Evolutionary conservation across 179 eudicot species (phyloP).

Genomic region (Beta macrorhiza): DNA sequence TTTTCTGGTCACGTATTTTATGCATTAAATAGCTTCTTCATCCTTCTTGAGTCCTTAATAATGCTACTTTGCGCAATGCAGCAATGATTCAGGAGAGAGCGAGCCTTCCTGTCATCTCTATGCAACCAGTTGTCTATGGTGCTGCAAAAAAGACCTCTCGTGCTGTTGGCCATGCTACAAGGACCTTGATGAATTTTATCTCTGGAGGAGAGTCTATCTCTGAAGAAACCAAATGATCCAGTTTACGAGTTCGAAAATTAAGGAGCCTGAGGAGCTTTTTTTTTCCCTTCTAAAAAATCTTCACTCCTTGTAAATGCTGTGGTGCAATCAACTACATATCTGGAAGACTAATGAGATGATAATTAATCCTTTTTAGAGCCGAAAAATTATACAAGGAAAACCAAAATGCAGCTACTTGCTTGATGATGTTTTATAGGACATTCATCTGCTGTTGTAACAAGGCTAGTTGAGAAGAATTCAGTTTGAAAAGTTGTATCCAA

Average conservation of each 20-base stretch:
- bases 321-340: background rate
- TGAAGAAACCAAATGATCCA: constrained; percentile 37
- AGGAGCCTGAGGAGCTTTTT: constrained; percentile 13
- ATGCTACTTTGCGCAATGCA: constrained; percentile 30
- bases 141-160: constrained; percentile 87
- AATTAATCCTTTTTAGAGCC: background rate
- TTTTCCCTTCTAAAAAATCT: background rate
- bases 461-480: constrained; percentile 14
- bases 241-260: constrained; percentile 20
- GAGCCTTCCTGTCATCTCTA: constrained; percentile 63
- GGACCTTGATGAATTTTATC: constrained; percentile 53
- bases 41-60: constrained; percentile 8
- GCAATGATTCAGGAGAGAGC: constrained; percentile 93
- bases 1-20: background rate
- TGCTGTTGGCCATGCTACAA: constrained; percentile 69
- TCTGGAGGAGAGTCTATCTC: constrained; percentile 46
- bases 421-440: constrained; percentile 3
- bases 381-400: constrained; percentile 1
- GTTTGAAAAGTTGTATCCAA: constrained; percentile 5
- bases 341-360: background rate
- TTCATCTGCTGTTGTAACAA: constrained; percentile 13
- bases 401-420: background rate
- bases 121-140: constrained; percentile 72
- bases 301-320: background rate
- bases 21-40: constrained; percentile 1